These are phyloP conservation scores for Fraxinus pennsylvanica DNA, from an alignment of 257 asterid genomes.

Conservation along the genomic window DNA sequence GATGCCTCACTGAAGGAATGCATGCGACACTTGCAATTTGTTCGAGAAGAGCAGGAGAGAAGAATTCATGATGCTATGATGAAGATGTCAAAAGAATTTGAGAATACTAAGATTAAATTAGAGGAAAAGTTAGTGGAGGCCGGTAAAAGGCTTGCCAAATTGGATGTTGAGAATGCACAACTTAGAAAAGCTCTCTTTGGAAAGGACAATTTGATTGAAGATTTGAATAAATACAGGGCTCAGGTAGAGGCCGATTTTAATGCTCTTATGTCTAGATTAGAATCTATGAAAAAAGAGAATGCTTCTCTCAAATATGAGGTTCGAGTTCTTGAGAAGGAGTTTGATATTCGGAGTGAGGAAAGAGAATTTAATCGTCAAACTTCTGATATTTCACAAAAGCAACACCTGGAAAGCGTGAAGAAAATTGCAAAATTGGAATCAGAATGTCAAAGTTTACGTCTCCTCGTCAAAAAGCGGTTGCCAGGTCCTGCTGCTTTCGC, in stretches of 20 bases:
- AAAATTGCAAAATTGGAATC: constrained; percentile 62
- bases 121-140: constrained; percentile 57
- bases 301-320: constrained; percentile 67
- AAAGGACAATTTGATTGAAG: constrained; percentile 59
- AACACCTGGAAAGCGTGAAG: constrained; percentile 59
- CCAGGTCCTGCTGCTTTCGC: constrained; percentile 72
- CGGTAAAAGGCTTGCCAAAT: constrained; percentile 37
- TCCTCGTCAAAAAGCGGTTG: constrained; percentile 65
- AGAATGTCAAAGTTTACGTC: constrained; percentile 73
- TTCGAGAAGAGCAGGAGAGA: constrained; percentile 68
- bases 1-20: constrained; percentile 84
- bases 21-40: constrained; percentile 65
- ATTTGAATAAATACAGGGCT: constrained; percentile 44
- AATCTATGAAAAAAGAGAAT: constrained; percentile 73
- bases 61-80: constrained; percentile 54
- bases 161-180: constrained; percentile 59
- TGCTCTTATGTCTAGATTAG: constrained; percentile 47
- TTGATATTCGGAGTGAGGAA: constrained; percentile 78
- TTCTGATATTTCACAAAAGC: constrained; percentile 55
- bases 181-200: constrained; percentile 52
- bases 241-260: constrained; percentile 51
- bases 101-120: constrained; percentile 33
- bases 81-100: constrained; percentile 58
- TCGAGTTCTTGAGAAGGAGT: constrained; percentile 75
- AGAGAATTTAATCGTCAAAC: constrained; percentile 64